Evolutionary conservation across 148 eudicot species (phyloP).

Genomic region (Nepenthes mirabilis): DNA sequence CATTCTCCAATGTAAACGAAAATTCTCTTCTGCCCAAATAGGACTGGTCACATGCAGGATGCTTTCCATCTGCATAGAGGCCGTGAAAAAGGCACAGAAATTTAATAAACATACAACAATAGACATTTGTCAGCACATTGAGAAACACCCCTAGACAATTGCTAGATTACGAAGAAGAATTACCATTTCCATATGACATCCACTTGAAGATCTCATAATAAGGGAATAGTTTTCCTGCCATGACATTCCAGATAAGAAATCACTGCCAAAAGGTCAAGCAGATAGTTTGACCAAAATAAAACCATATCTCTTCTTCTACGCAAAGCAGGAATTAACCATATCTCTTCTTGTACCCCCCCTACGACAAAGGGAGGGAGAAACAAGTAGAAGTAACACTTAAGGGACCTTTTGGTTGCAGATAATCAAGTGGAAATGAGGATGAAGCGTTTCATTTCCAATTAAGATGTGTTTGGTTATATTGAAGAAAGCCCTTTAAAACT

Average conservation of each 20-base stretch:
- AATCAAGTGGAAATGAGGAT: too few species aligned
- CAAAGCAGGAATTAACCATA: too few species aligned
- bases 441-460: too few species aligned
- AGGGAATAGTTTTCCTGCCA: conserved; percentile 79
- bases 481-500: too few species aligned
- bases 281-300: neutral
- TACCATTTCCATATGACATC: conserved; percentile 96
- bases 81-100: neutral
- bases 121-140: neutral
- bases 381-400: too few species aligned
- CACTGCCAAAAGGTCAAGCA: neutral
- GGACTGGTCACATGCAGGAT: conserved; percentile 81
- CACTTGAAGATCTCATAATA: conserved; percentile 75
- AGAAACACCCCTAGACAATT: neutral
- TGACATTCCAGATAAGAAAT: neutral
- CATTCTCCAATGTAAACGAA: conserved; percentile 71
- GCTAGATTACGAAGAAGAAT: neutral
- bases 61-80: conserved; percentile 70
- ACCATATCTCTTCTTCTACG: neutral
- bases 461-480: too few species aligned
- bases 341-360: neutral
- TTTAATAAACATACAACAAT: neutral
- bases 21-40: conserved; percentile 79
- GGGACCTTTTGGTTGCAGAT: too few species aligned
- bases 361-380: too few species aligned